phyloP scores from a whole-genome alignment of 2,329 filamentous ascomycete genomes.

The Dactylonectria estremocensis region DNA sequence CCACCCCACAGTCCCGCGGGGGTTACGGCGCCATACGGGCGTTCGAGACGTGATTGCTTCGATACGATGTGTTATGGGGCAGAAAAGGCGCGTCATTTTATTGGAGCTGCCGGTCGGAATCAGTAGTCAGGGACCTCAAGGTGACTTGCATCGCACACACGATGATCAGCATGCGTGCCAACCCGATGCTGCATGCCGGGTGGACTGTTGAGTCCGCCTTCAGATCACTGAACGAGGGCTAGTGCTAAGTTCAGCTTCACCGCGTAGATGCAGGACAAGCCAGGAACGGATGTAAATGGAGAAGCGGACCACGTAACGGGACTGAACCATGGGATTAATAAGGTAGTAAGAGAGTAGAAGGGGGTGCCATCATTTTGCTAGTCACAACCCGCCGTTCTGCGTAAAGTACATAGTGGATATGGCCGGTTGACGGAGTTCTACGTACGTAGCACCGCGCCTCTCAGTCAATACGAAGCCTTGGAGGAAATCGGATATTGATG shows the following conservation, averaged over 20 bases:
- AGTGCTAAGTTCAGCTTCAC: conserved; percentile 21
- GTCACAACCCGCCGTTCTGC: background rate
- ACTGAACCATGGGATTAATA: background rate
- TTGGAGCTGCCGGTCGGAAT: background rate
- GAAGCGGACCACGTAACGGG: conserved; percentile 15
- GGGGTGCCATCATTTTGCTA: background rate
- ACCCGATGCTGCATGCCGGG: conserved; percentile 9
- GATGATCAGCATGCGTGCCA: conserved; percentile 12
- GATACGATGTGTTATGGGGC: conserved; percentile 1
- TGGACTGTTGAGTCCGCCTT: conserved; percentile 12
- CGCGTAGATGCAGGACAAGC: conserved; percentile 19
- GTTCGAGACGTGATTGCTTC: conserved; percentile 1
- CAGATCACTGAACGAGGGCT: conserved; percentile 7
- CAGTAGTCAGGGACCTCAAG: background rate
- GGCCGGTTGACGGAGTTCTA: background rate
- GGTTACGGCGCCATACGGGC: conserved; percentile 5
- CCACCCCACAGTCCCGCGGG: background rate
- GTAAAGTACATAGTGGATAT: background rate
- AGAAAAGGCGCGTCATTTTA: conserved; percentile 9
- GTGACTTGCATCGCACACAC: conserved; percentile 1
- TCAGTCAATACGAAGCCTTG: background rate
- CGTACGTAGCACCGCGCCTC: background rate
- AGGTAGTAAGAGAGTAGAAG: background rate
- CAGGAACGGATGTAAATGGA: conserved; percentile 18
- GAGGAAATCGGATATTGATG: background rate